Evolutionary conservation across 73 alveolate species (phyloP), one percentile per base, ranked within the genome.

Genomic region (Tetrahymena borealis): DNA sequence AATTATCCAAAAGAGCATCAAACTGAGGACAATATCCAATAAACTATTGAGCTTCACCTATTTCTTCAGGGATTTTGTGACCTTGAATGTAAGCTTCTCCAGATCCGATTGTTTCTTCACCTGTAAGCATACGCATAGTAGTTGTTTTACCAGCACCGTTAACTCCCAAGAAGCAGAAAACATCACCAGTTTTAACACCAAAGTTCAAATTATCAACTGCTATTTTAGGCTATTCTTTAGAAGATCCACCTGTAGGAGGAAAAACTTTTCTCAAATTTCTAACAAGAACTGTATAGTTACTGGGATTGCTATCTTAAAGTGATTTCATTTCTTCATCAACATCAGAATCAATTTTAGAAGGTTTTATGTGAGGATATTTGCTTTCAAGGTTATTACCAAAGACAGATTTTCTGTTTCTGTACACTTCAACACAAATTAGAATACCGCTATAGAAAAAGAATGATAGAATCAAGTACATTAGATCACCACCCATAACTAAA

Each of bases 61-160:
- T 39, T 11, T 93, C 32, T 18, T 90, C 39, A 43, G 24, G 33
- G 33, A 91, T 93, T 35, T 91, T 42, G 31, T 36, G 32, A 13
- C 95, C 96, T 91, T 90, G 12, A 40, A 93, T 42, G 39, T n/a
- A 93, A 10, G 95, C 95, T 40, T 90, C 78, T 20, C 96, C 98
- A 13, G 91, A 36, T 92, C 93, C 95, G 0, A 95, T 92, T 7
- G 95, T 93, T 39, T 78, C 93, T 12, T 79, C 39, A 79, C 41
- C 93, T 79, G 91, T 78, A 79, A 79, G 94, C 95, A 37, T 77
- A 77, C 95, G 39, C 43, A 33, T 36, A 78, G 94, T 38, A 0
- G 96, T 95, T 20, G 97, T 95, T 31, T 95, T 95, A 5, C 97
- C 97, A 11, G 97, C 97, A 38, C 97, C 97, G 35, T 93, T 93